Evolutionary conservation across 139 green algal genomes (phyloP), one percentile per base, ranked within the genome.

Genomic region (Trebouxia sp.): DNA sequence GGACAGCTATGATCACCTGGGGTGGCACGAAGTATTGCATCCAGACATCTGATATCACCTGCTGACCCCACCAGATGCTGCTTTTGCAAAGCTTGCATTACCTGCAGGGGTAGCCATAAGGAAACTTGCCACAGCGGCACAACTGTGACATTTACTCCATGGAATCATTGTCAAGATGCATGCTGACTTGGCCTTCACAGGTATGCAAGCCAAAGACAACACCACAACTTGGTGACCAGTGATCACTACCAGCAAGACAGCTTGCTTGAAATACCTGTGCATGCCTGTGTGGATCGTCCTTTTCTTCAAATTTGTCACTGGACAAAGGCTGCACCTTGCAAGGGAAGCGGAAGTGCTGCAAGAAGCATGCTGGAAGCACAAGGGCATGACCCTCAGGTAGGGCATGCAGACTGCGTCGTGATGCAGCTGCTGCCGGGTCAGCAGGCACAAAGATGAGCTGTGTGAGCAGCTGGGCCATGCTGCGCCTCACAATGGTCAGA

Each of bases 371-470:
- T 50, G 74, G 24, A 0, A 79, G 15, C 17, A 30, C 12, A 5
- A 79, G 3, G n/a, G 14, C 1, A 17, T 6, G 10, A 20, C 12
- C 2, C 30, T 14, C 28, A 28, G 26, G 14, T 37, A n/a, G 14
- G 58, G 58, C 26, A 14, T 37, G 58, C 20, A 37, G 30, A 38
- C 74, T 35, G 3, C 11, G 1, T 43, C 30, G 30, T 37, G 14
- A 5, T 47, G 42, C 5, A 37, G 35, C 20, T 15, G 26, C 6
- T 24, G n/a, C 72, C 17, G n/a, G 43, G 15, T 26, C 14, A 41
- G 28, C 45, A 47, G 74, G n/a, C 11, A 28, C 74, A 79, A 79
- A 79, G 12, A 79, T 42, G 14, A 79, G 47, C 30, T 62, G 32
- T 35, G 47, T 65, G 28, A 79, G 47, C 30, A 79, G 30, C 9